phyloP scores from a whole-genome alignment of 768 basidiomycete genomes.

The Gautieria morchelliformis region DNA sequence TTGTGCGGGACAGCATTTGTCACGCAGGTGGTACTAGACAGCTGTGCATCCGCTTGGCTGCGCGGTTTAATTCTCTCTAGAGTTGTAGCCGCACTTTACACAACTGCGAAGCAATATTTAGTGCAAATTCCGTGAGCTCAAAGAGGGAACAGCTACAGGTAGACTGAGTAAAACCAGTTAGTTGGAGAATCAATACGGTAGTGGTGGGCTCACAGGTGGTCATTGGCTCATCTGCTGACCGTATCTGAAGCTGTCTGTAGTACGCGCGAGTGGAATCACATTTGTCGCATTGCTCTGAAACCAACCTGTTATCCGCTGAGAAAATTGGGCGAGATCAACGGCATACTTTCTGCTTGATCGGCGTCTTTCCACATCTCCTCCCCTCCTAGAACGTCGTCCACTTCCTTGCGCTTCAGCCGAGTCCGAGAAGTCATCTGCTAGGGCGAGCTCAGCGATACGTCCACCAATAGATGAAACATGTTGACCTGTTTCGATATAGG shows the following conservation, averaged over 20 bases:
- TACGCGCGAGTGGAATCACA: slow-evolving; percentile 84
- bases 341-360: slow-evolving; percentile 70
- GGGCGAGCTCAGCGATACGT: not conserved
- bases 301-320: slow-evolving; percentile 14
- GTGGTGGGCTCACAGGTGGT: slow-evolving; percentile 36
- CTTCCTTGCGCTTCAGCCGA: slow-evolving; percentile 75
- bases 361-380: slow-evolving; percentile 93
- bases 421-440: slow-evolving; percentile 87
- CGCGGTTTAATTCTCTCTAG: slow-evolving; percentile 3
- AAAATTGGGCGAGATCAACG: not conserved
- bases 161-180: not conserved
- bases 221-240: slow-evolving; percentile 91
- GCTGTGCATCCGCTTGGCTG: too few relatives aligned
- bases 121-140: not conserved
- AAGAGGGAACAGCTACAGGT: not conserved
- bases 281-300: slow-evolving; percentile 55
- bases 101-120: not conserved
- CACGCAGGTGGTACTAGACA: too few relatives aligned
- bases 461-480: not conserved
- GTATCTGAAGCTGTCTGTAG: slow-evolving; percentile 93
- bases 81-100: slow-evolving; percentile 6
- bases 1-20: too few relatives aligned
- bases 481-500: slow-evolving; percentile 74
- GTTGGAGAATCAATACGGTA: not conserved
- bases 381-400: slow-evolving; percentile 93